Base-by-base conservation (phyloP, 805 yeast species). In the Scheffersomyces lignosus region DNA sequence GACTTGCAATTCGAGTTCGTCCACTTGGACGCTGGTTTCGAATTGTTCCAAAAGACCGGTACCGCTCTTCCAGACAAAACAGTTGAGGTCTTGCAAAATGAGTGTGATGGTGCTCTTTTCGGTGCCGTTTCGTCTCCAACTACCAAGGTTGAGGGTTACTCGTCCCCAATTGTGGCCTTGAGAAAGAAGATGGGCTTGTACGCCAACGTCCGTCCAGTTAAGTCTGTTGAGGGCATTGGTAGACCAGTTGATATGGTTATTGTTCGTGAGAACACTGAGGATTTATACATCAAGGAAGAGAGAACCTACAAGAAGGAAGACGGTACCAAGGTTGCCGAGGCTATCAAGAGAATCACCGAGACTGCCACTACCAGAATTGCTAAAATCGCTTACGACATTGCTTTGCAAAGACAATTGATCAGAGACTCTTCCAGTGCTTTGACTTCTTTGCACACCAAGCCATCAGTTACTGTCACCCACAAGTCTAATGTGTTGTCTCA, bases 231-330 rank as follows among this genome's bases (percentile, higher is more conserved):
- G 27, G 91, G 90, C 36, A 73, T 80, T 37, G 90, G 87, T 49
- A 81, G 88, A 66, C 90, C 95, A 25, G 96, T 90, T 34, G 99
- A 93, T 64, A 83, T 93, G 88, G 96, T 93, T 20, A 93, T 93
- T 63, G 99, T 93, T 26, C 86, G 99, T 64, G 99, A 93, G 70
- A 93, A 93, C 76, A 93, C 99, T 44, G 99, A 93, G 72, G 99
- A 93, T 67, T 75, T 91, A 52, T 93, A 93, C 71, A 84, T 93
- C 66, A 93, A 93, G 72, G 95, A 90, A 62, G 99, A 93, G 70
- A 80, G 70, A 53, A 63, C 87, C 31, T 87, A 75, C 60, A 80
- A 75, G 49, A 80, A 75, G 49, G 76, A 75, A 39, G 95, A 90
- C 48, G 96, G 97, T 46, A 80, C 86, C 52, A 81, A 79, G 65